These are phyloP conservation scores for Candida ascalaphidarum DNA, from an alignment of 805 yeast genomes.

Conservation along the genomic window DNA sequence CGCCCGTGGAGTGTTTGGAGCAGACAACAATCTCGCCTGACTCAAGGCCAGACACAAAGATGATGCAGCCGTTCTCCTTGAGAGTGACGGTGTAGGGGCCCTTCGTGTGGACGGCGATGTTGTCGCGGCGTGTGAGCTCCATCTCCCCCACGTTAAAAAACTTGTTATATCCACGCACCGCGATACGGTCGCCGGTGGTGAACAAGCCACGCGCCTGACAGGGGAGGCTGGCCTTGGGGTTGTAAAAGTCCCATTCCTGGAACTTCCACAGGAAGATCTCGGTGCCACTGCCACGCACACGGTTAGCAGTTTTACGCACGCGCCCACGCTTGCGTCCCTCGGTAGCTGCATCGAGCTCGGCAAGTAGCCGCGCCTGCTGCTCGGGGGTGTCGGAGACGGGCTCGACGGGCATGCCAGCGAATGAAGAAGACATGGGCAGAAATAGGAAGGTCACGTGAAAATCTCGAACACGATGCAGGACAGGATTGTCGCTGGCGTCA, in stretches of 20 bases:
- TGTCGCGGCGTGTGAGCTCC: constrained; percentile 38
- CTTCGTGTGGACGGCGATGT: constrained; percentile 33
- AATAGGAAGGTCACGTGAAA: too few species aligned
- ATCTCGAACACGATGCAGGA: too few species aligned
- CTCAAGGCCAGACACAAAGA: constrained; percentile 66
- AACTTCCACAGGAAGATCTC: constrained; percentile 57
- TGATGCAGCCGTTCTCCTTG: constrained; percentile 92
- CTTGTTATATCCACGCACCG: constrained; percentile 87
- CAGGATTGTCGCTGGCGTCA: too few species aligned
- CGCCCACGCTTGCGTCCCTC: constrained; percentile 13
- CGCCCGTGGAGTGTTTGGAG: constrained; percentile 85
- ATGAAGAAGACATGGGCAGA: too few species aligned
- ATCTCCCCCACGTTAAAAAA: constrained; percentile 80
- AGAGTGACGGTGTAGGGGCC: constrained; percentile 80
- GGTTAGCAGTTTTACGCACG: constrained; percentile 7
- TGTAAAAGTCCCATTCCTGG: constrained; percentile 81
- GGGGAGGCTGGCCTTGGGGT: constrained; percentile 44
- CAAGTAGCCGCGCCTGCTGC: constrained; percentile 11
- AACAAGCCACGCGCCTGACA: constrained; percentile 80
- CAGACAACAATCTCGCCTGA: constrained; percentile 80
- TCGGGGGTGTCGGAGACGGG: constrained; percentile 4
- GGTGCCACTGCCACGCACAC: constrained; percentile 4
- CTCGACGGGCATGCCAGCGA: too few species aligned
- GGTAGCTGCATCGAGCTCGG: constrained; percentile 10
- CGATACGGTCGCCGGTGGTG: constrained; percentile 42